Base-by-base conservation (phyloP, 352 stramenopile species). In the Globisporangium sylvaticum region DNA sequence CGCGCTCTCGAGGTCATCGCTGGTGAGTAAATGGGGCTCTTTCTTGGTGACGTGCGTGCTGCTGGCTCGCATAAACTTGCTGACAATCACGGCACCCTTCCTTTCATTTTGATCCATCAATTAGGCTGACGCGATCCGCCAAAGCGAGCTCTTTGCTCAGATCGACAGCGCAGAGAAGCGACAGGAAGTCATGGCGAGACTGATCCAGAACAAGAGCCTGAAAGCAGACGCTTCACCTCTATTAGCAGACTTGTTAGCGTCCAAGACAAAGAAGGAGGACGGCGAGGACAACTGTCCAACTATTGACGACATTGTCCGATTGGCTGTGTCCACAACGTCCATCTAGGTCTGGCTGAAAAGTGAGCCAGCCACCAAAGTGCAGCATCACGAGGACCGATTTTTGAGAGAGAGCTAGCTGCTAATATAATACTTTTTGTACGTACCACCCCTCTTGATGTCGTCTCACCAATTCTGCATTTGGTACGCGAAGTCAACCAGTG, bases 391-490 rank as follows among this genome's bases (percentile, higher is more conserved):
- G 0, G 7, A 67, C 7, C 7, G 32, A 14, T 29, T 24, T 32
- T 20, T n/a, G 4, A n/a, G 34, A 34, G 24, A 5, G 31, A 58
- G 59, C 12, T 52, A 18, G 31, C 12, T 61, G 31, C 29, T 67
- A n/a, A 58, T 68, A 71, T 58, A 71, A 57, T 68, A 68, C 22
- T 62, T 56, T n/a, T 37, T 14, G 22, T n/a, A 22, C 50, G 25
- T 52, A 52, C 22, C 56, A 20, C 29, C 12, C 31, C 42, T 60
- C 66, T 48, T 31, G 54, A 8, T 53, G 8, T 55, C 48, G 52
- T 18, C 4, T 72, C 73, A 93, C 81, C 85, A 92, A 46, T 92
- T 87, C 62, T 90, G 86, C 74, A 94, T 75, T 57, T 92, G 84
- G 60, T 91, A 79, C 20, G 87, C 85, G 42, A 77, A 68, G 9